A percentile compares a stretch with the other conserved stretches of the same genome.
Evolutionary conservation across 176 grass and related monocot genomes (phyloP).

Genomic region (Cenchrus fungigraminus): DNA sequence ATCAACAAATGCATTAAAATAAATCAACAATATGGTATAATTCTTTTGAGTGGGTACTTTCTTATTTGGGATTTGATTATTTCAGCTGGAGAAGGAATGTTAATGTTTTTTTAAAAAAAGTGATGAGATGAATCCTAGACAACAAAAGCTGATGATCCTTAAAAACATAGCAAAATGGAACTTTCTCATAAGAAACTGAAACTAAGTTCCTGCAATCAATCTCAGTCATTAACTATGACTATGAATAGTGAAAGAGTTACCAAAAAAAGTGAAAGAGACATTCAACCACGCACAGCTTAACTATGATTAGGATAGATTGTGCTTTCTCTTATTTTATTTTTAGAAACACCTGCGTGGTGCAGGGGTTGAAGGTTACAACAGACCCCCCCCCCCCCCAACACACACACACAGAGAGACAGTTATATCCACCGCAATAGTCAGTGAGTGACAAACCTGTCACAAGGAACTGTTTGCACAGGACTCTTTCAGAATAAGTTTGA

Average conservation of each 20-base stretch:
- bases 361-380: neutral
- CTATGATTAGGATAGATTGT: neutral
- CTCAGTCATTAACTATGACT: neutral
- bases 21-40: neutral
- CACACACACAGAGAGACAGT: too few relatives aligned
- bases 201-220: neutral
- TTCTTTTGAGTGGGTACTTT: neutral
- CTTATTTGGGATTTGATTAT: neutral
- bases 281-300: neutral
- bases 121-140: neutral
- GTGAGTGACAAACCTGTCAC: neutral
- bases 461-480: neutral
- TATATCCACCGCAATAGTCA: constrained; percentile 17
- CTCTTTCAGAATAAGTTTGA: neutral
- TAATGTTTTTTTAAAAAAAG: neutral
- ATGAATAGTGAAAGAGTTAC: neutral
- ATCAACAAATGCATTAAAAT: neutral
- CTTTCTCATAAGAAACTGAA: neutral
- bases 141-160: neutral
- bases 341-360: neutral
- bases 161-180: neutral
- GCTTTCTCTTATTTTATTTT: neutral
- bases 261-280: neutral
- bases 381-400: too few relatives aligned
- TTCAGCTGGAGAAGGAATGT: neutral